Conservation (phyloP, 2,329 filamentous ascomycete genomes). For the Penicillium sp. region DNA sequence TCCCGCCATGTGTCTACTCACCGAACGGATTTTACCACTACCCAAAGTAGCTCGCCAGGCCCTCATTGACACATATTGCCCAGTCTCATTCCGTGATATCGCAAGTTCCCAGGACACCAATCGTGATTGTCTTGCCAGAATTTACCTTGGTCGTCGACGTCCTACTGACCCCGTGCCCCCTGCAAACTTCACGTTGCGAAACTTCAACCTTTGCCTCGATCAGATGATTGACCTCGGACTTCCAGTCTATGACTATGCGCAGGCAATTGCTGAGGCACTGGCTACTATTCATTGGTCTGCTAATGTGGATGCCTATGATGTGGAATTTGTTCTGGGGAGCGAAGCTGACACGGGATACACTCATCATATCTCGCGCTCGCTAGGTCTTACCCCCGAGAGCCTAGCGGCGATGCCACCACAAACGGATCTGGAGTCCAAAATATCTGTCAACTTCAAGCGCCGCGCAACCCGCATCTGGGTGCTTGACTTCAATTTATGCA, state of each 20-base stretch:
- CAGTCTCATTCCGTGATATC: background rate
- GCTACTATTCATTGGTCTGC: constrained; percentile 14
- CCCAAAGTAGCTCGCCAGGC: constrained; percentile 17
- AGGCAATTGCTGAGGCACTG: constrained; percentile 5
- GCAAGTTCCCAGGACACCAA: constrained; percentile 5
- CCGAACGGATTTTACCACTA: constrained; percentile 22
- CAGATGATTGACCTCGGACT: constrained; percentile 14
- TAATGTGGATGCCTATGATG: constrained; percentile 12
- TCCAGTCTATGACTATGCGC: background rate
- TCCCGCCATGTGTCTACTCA: constrained; percentile 19
- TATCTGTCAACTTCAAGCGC: background rate
- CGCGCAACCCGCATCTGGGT: constrained; percentile 1
- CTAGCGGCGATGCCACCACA: background rate
- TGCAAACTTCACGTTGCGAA: constrained; percentile 11
- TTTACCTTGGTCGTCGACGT: constrained; percentile 15
- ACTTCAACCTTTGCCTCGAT: constrained; percentile 10
- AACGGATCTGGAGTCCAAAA: background rate
- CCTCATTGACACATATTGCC: constrained; percentile 23
- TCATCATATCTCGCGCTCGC: background rate
- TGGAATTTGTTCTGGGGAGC: constrained; percentile 16
- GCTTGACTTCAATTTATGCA: constrained; percentile 10
- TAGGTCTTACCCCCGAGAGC: background rate
- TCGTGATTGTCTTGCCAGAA: constrained; percentile 15
- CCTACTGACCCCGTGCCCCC: background rate
- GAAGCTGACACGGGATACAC: background rate